Evolutionary conservation across 257 asterid genomes (phyloP).

Genomic region (Solanum ossicruentum): DNA sequence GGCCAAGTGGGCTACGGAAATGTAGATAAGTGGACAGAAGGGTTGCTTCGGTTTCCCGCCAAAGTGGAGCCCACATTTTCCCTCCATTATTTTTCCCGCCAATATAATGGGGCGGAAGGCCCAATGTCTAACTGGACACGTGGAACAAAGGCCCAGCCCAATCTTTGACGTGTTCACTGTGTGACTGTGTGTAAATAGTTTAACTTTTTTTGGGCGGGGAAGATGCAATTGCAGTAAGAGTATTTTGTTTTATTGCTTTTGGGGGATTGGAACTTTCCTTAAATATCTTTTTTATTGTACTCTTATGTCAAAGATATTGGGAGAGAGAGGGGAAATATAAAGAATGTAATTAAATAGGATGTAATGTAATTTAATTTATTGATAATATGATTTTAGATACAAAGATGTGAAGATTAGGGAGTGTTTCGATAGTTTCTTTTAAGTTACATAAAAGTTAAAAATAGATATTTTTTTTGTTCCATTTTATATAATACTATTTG

Average conservation of each 20-base stretch:
- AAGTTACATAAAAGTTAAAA: no score
- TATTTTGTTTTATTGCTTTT: neutral
- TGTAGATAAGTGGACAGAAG: constrained; percentile 17
- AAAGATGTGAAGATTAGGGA: no score
- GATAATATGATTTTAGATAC: no score
- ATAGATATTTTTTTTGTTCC: no score
- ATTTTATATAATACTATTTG: no score
- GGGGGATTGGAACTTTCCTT: neutral
- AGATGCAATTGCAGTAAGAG: neutral
- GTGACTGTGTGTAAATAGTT: neutral
- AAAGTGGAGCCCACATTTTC: constrained; percentile 15
- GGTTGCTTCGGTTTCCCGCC: constrained; percentile 42
- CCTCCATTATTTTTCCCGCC: constrained; percentile 18
- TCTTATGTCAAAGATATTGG: no score
- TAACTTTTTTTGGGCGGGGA: neutral
- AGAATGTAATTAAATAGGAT: no score
- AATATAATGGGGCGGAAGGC: neutral
- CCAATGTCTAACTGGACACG: constrained; percentile 3
- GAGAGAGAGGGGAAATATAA: no score
- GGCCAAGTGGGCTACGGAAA: constrained; percentile 21
- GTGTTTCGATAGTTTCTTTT: no score
- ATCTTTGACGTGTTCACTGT: neutral
- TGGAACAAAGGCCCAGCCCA: neutral
- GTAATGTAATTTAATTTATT: no score
- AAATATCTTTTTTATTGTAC: no score